Base-by-base conservation (phyloP, 2,329 filamentous ascomycete species). In the Clarireedia sp. region DNA sequence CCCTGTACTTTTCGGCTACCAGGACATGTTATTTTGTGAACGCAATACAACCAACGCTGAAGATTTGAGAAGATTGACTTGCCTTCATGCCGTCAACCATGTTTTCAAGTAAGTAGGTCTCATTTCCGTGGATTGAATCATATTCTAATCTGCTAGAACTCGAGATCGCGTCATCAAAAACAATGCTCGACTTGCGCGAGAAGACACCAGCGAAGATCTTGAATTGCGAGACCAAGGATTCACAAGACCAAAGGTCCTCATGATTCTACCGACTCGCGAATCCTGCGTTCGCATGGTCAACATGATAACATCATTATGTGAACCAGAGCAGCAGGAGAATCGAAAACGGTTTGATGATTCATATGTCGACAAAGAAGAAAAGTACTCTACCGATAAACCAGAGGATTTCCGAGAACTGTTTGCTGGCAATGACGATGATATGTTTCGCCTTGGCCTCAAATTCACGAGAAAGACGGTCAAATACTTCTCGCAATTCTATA, bases 391-490 rank as follows among this genome's bases (percentile, higher is more conserved):
- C 8, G 83, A 88, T 67, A 89, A 90, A 67, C 86, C 94, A 0
- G 86, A 85, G 3, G 94, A 97, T 69, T 97, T 95, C 72, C 78
- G 81, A 23, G 88, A 95, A 55, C 78, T 97, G 0, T 99, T 99
- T 67, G 86, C 86, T 59, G 94, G 94, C 57, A 97, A 96, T 68
- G 90, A 96, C 68, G 94, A 97, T 68, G 94, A 99, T 72, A 94
- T 95, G 81, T 99, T 97, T 74, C 84, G 92, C 3, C 76, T 97
- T 2, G 94, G 92, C n/a, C 72, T 99, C 67, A 99, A 97, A 71
- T 95, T 99, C 69, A 97, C 94, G 0, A 83, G 94, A 59, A 97
- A 96, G 72, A 95, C 90, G 0, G 78, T 97, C 68, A 97, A 96
- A 70, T 94, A 88, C 69, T 99, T 95, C 73, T 81, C 92, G 0